Evolutionary conservation across 345 rosid genomes (phyloP).

Genomic region (Gossypium ekmanianum): DNA sequence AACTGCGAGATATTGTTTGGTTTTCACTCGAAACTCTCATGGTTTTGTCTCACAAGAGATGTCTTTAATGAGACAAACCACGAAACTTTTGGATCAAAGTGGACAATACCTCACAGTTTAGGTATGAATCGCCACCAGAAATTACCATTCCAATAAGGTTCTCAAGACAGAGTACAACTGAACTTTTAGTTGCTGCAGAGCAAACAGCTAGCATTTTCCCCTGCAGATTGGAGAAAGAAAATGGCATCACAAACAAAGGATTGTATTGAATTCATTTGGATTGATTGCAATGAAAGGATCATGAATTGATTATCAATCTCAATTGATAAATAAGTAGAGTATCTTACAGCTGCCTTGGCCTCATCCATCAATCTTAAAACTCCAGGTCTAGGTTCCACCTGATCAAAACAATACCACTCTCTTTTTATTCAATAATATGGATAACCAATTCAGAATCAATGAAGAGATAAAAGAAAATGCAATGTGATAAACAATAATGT

Average conservation of each 20-base stretch:
- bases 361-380: conserved; percentile 92
- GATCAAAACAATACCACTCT: conserved; percentile 18
- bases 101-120: neutral
- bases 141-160: conserved; percentile 73
- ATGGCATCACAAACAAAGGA: neutral
- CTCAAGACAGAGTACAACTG: conserved; percentile 86
- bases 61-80: too few relatives aligned
- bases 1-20: conserved; percentile 6
- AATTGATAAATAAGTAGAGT: neutral
- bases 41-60: too few relatives aligned
- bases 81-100: too few relatives aligned
- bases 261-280: neutral
- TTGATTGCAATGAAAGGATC: neutral
- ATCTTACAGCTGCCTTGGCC: conserved; percentile 80
- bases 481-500: neutral
- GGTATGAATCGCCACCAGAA: neutral
- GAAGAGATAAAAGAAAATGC: neutral
- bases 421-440: neutral
- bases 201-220: conserved; percentile 81
- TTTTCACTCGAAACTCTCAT: too few relatives aligned
- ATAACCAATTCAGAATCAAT: neutral
- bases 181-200: conserved; percentile 98
- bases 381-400: conserved; percentile 95
- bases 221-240: conserved; percentile 29
- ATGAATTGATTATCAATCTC: neutral